phyloP scores from a whole-genome alignment of 2,329 filamentous ascomycete species.

The Neocucurbitaria cava region DNA sequence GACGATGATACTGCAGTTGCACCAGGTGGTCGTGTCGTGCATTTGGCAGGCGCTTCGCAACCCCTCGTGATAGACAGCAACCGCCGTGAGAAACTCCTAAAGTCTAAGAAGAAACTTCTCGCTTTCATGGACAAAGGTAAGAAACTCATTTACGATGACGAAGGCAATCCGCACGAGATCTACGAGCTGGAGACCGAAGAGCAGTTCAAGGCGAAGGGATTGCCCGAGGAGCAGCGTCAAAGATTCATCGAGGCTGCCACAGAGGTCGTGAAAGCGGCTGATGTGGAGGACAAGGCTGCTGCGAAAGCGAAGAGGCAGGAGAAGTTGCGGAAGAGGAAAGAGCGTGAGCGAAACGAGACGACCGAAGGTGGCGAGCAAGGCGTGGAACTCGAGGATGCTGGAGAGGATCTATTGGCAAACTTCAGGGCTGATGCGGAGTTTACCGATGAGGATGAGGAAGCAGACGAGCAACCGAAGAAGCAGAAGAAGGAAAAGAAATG shows the following conservation, averaged over 20 bases:
- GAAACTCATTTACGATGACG: slow-evolving; percentile 90
- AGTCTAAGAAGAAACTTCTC: slow-evolving; percentile 91
- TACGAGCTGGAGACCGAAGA: slow-evolving; percentile 90
- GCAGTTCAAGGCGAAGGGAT: slow-evolving; percentile 76
- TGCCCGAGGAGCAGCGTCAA: slow-evolving; percentile 76
- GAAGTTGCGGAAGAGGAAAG: slow-evolving; percentile 77
- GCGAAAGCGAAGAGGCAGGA: slow-evolving; percentile 79
- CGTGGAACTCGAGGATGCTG: slow-evolving; percentile 38
- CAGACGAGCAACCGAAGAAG: slow-evolving; percentile 55
- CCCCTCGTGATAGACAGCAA: slow-evolving; percentile 90
- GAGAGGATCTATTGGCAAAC: slow-evolving; percentile 52
- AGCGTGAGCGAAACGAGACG: slow-evolving; percentile 63
- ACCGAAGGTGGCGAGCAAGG: slow-evolving; percentile 34
- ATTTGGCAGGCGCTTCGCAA: slow-evolving; percentile 69
- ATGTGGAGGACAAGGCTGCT: slow-evolving; percentile 81
- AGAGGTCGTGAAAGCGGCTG: slow-evolving; percentile 73
- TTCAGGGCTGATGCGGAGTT: slow-evolving; percentile 52
- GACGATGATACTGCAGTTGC: slow-evolving; percentile 49
- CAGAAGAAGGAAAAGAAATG: slow-evolving; percentile 77
- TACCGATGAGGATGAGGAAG: slow-evolving; percentile 50
- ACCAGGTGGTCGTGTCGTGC: slow-evolving; percentile 64
- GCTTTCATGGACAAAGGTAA: slow-evolving; percentile 87
- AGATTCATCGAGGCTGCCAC: slow-evolving; percentile 80
- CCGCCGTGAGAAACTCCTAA: slow-evolving; percentile 91
- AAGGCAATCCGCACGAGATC: slow-evolving; percentile 81